Evolutionary conservation across 2,329 filamentous ascomycete genomes (phyloP), one percentile per base, ranked within the genome.

Genomic region (Ceratocystis albifundus): DNA sequence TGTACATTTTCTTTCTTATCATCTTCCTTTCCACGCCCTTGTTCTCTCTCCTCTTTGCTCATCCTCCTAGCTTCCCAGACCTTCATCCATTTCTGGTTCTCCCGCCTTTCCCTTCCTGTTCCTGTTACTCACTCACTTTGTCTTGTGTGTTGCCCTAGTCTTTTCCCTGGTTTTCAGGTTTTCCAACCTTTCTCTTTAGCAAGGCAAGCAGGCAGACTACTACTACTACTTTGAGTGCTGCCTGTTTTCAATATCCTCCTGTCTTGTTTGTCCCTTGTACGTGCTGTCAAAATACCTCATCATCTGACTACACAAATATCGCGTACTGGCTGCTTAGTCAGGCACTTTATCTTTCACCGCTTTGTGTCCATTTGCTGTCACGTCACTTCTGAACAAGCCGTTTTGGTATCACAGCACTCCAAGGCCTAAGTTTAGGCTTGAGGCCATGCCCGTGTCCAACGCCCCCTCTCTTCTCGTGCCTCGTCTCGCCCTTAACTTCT

Each of bases 371-470:
- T 28, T 41, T 59, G 28, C 55, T 36, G 55, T 59, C 55, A 59
- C 55, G 55, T 59, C 55, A 59, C 55, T 8, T 59, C 20, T 59
- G 55, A 36, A 59, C 55, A 36, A 59, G 55, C 55, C 55, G 55
- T 30, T 59, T n/a, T 28, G 20, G 32, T 59, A 59, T 36, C 28
- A 59, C 25, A 15, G 55, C 55, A 36, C 55, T 7, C 12, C 28
- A 15, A 41, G 36, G 36, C 36, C 36, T 41, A 41, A 41, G 36
- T 41, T 41, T 41, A 17, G 55, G 55, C 28, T 25, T 6, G 55
- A 30, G 55, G 25, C 22, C 25, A 30, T 59, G 55, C 20, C 55
- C 30, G 55, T 36, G 25, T 59, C 12, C 20, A n/a, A n/a, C 36
- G 25, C 17, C 28, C 28, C 55, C 17, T n/a, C 17, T n/a, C 12